These are phyloP conservation scores for Wickerhamiella spandovensis DNA, from an alignment of 805 yeast species.

Conservation along the genomic window DNA sequence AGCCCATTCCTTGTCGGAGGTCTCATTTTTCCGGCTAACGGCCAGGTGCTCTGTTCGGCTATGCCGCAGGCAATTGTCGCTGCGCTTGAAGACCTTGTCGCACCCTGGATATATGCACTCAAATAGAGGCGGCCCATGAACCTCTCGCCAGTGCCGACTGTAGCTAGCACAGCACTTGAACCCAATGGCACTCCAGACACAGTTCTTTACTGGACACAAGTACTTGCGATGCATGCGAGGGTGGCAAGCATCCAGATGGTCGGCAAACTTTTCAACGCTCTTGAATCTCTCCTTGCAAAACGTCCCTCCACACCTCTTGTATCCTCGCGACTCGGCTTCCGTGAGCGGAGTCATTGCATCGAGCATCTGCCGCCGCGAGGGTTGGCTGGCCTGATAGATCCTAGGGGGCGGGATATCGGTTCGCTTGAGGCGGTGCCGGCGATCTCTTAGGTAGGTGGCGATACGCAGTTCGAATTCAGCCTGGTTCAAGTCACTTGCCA, in stretches of 20 bases:
- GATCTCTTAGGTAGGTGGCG: too few relatives aligned
- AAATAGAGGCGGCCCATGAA: constrained; percentile 1
- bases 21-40: not conserved
- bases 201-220: constrained; percentile 7
- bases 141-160: constrained; percentile 5
- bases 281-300: not conserved
- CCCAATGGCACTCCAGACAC: constrained; percentile 12
- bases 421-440: too few relatives aligned
- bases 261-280: not conserved
- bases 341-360: not conserved
- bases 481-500: too few relatives aligned
- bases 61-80: not conserved
- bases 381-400: too few relatives aligned
- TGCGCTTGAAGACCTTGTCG: not conserved
- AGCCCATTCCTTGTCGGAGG: not conserved
- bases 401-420: too few relatives aligned
- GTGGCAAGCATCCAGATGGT: constrained; percentile 10
- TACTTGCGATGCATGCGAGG: constrained; percentile 1
- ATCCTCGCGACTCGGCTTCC: not conserved
- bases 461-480: too few relatives aligned
- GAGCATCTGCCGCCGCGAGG: not conserved
- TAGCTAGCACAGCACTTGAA: constrained; percentile 5
- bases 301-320: not conserved
- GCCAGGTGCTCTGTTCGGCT: not conserved
- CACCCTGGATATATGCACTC: constrained; percentile 3